phyloP scores from a whole-genome alignment of 257 asterid genomes.

The Capsicum chinense region DNA sequence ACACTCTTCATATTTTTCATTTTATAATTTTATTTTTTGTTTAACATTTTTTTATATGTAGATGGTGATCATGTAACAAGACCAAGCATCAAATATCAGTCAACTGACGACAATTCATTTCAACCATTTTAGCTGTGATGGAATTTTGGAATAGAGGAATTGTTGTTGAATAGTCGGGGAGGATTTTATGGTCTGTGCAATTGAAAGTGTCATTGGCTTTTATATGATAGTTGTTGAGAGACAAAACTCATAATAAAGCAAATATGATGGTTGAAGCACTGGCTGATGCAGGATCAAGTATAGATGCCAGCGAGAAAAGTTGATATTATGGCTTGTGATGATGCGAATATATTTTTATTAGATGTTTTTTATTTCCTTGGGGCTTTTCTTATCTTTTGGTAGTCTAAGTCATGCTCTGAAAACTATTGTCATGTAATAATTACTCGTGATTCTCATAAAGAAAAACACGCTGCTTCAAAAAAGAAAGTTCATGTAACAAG shows the following conservation, averaged over 20 bases:
- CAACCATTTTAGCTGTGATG: slow-evolving; percentile 49
- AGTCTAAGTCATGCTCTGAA: not conserved
- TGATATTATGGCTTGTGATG: slow-evolving; percentile 8
- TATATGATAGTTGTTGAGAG: slow-evolving; percentile 92
- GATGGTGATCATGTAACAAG: no score
- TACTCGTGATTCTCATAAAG: not conserved
- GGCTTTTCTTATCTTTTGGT: not conserved
- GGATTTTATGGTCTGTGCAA: slow-evolving; percentile 75
- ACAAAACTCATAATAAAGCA: slow-evolving; percentile 70
- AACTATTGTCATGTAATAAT: not conserved
- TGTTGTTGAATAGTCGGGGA: slow-evolving; percentile 82
- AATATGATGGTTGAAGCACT: slow-evolving; percentile 66
- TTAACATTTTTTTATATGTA: no score
- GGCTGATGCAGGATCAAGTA: slow-evolving; percentile 58
- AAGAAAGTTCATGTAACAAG: no score
- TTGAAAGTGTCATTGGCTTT: slow-evolving; percentile 84
- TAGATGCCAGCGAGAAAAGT: slow-evolving; percentile 46
- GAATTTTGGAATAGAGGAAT: slow-evolving; percentile 81
- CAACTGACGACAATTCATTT: no score
- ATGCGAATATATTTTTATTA: not conserved
- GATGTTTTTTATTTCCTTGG: not conserved
- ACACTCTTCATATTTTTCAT: no score
- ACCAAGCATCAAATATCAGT: no score
- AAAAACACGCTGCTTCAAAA: not conserved
- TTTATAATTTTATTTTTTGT: no score